Base-by-base conservation (phyloP, 495 filamentous ascomycete species). In the Usnea hakonensis region DNA sequence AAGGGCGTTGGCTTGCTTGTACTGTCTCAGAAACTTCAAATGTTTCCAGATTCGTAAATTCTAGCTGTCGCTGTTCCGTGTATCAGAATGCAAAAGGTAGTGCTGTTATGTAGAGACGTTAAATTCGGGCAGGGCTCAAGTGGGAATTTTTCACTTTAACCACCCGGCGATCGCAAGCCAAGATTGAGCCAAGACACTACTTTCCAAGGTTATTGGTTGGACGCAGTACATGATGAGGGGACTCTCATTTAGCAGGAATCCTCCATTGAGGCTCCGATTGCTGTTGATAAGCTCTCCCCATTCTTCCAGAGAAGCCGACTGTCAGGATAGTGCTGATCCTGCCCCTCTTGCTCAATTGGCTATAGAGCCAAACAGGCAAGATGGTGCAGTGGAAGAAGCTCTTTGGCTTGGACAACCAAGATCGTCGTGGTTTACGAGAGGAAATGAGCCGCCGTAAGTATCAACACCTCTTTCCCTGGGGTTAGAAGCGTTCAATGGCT, bases 301-400 rank as follows among this genome's bases (percentile, higher is more conserved):
- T 36, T 46, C n/a, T 13, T 37, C 14, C 33, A 60, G 33, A 40
- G 11, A 19, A 14, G 5, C 21, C 38, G 32, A n/a, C 6, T 16
- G 5, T 5, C 14, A 16, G 6, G 30, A 7, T 16, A 19, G 17
- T 19, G 28, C 33, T 19, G n/a, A 28, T 28, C 14, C 35, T 21
- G 38, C 6, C 16, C 2, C 1, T 40, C 23, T 21, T 28, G 36
- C 55, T 28, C 36, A 37, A 57, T 26, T 40, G 14, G 28, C 44
- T 37, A 9, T 48, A 21, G 3, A 4, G 5, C 14, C 33, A 16
- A 16, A 30, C 26, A 23, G 21, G 40, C 19, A 28, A 37, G 30
- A 76, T 76, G 75, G 75, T 75, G 3, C 72, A 68, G 60, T 77
- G 75, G 75, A 67, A 67, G 57, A 68, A 73, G 54, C 69, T 77